A percentile compares a stretch with the other conserved stretches of the same genome.
These are phyloP conservation scores for Microbotryomycetes sp. DNA, from an alignment of 1,284 basidiomycete genomes.

Conservation along the genomic window DNA sequence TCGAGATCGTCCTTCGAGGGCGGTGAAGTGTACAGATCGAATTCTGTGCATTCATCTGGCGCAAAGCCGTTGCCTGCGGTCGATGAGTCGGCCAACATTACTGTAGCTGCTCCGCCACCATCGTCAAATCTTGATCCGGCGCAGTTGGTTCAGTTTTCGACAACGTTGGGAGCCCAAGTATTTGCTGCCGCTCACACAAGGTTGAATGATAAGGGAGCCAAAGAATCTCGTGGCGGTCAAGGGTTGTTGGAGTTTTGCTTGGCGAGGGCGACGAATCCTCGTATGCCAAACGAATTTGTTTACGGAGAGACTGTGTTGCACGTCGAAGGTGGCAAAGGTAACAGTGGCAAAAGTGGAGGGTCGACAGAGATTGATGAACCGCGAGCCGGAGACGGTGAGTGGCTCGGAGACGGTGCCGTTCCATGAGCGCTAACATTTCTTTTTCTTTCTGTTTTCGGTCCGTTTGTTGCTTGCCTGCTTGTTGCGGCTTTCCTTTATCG, in stretches of 20 bases:
- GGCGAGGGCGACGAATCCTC: slow-evolving; percentile 17
- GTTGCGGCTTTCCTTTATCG: background rate
- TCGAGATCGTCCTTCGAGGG: slow-evolving; percentile 45
- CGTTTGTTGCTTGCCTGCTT: background rate
- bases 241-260: slow-evolving; percentile 23
- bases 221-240: slow-evolving; percentile 41
- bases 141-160: slow-evolving; percentile 62
- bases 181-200: slow-evolving; percentile 56
- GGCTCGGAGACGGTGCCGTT: background rate
- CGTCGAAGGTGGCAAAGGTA: slow-evolving; percentile 2
- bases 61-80: slow-evolving; percentile 16
- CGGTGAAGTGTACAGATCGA: slow-evolving; percentile 19
- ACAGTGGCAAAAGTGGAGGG: background rate
- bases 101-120: too few relatives aligned
- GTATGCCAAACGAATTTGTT: background rate
- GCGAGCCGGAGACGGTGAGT: slow-evolving; percentile 23
- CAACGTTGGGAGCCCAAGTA: slow-evolving; percentile 64
- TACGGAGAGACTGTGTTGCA: slow-evolving; percentile 19
- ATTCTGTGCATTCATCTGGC: slow-evolving; percentile 25
- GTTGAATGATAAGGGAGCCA: slow-evolving; percentile 60
- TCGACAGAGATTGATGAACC: slow-evolving; percentile 13
- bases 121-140: slow-evolving; percentile 44
- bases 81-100: background rate
- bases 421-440: background rate
- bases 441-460: background rate